phyloP scores from a whole-genome alignment of 2,329 filamentous ascomycete genomes.

The Monosporascus sp. region DNA sequence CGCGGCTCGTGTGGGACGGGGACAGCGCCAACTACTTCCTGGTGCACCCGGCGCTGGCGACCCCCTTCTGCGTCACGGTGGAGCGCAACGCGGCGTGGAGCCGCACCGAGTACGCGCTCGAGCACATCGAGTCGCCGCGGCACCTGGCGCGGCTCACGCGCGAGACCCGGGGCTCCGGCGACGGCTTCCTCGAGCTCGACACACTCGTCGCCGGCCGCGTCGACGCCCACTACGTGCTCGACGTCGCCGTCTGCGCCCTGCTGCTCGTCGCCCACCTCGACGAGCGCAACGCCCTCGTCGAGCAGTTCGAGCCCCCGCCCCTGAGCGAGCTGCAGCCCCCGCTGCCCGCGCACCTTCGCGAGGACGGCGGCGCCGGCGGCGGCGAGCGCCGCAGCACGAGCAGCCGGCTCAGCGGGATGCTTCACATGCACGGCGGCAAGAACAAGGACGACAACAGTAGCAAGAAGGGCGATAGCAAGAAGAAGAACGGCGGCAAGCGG shows the following conservation, averaged over 20 bases:
- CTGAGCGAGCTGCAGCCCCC: slow-evolving; percentile 5
- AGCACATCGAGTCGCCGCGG: slow-evolving; percentile 57
- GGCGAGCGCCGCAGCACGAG: slow-evolving; percentile 17
- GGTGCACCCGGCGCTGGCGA: slow-evolving; percentile 58
- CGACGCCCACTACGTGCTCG: slow-evolving; percentile 56
- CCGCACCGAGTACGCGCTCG: slow-evolving; percentile 58
- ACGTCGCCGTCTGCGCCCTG: slow-evolving; percentile 56
- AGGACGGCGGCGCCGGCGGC: slow-evolving; percentile 7
- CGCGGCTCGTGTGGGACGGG: slow-evolving; percentile 65
- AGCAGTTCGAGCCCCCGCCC: slow-evolving; percentile 57
- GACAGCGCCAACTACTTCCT: slow-evolving; percentile 55
- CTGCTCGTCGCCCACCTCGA: slow-evolving; percentile 54
- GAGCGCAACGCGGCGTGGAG: slow-evolving; percentile 54
- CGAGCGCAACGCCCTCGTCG: slow-evolving; percentile 43
- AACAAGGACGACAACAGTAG: slow-evolving; percentile 14
- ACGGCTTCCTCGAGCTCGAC: slow-evolving; percentile 56
- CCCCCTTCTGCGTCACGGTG: slow-evolving; percentile 56
- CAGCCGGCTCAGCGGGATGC: slow-evolving; percentile 25
- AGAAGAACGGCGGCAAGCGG: slow-evolving; percentile 28
- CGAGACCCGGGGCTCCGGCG: slow-evolving; percentile 46
- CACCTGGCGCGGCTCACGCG: slow-evolving; percentile 56
- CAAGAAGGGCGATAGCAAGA: slow-evolving; percentile 22
- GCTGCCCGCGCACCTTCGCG: slow-evolving; percentile 19
- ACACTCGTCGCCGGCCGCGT: slow-evolving; percentile 54
- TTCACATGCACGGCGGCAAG: slow-evolving; percentile 13